Evolutionary conservation across 2,329 filamentous ascomycete genomes (phyloP).

Genomic region (Leptoxyphium fumago): DNA sequence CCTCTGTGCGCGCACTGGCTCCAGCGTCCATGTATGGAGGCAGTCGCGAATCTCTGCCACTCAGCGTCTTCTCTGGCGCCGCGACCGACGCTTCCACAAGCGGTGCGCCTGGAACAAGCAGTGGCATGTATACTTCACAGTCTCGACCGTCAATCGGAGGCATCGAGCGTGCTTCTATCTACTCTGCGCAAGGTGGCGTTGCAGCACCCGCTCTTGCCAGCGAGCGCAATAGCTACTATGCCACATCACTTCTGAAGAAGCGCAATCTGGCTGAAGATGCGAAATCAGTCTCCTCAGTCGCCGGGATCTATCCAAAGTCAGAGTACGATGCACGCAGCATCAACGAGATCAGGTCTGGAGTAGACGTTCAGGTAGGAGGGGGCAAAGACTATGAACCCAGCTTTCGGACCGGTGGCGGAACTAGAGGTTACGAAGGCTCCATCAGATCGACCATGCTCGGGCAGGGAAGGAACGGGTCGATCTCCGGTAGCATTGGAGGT

Average conservation of each 20-base stretch:
- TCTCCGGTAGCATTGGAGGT: conserved; percentile 60
- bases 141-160: conserved; percentile 39
- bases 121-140: conserved; percentile 28
- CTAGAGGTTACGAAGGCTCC: conserved; percentile 70
- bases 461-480: conserved; percentile 68
- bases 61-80: conserved; percentile 64
- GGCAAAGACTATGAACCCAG: conserved; percentile 29
- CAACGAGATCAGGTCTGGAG: conserved; percentile 10
- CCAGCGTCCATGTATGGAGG: conserved; percentile 72
- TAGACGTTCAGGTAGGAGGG: conserved; percentile 5
- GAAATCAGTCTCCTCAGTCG: background rate
- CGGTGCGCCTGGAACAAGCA: conserved; percentile 21
- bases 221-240: conserved; percentile 72
- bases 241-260: conserved; percentile 30
- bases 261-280: conserved; percentile 5
- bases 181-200: conserved; percentile 38
- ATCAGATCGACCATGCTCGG: conserved; percentile 63
- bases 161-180: conserved; percentile 63
- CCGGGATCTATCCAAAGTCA: conserved; percentile 3
- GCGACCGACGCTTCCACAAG: conserved; percentile 37
- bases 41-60: conserved; percentile 62
- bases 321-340: conserved; percentile 7
- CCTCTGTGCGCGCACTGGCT: conserved; percentile 70
- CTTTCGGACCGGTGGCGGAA: conserved; percentile 42
- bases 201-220: conserved; percentile 47